Evolutionary conservation across 2,329 filamentous ascomycete genomes (phyloP), one percentile per base, ranked within the genome.

Genomic region (Exophiala sp.): DNA sequence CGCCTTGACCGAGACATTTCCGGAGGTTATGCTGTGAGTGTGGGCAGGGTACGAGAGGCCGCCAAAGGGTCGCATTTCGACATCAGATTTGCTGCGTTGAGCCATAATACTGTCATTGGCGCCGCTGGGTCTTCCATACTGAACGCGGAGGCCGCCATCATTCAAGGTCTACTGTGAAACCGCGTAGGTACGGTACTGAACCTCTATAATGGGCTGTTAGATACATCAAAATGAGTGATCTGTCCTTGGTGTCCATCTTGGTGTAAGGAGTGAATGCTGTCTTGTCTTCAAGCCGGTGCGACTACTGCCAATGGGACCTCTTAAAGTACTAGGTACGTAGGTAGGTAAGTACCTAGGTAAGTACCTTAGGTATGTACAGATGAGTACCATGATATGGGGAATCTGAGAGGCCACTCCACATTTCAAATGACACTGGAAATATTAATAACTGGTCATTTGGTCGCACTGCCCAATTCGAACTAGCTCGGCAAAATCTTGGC

Each of bases 71-170:
- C 87, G 16, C 85, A 95, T 58, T 96, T 96, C 63, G 93, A 97
- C 65, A 79, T 97, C 66, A 90, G 94, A 68, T 97, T 97, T 69
- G 90, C 93, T 55, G 88, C 89, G 19, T 73, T 97, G 60, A 95
- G 88, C 65, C 93, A 97, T 64, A 87, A 87, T 64, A 86, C 91
- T 55, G 86, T 98, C 48, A 91, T 98, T 66, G 91, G 91, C 58
- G 93, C 93, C 24, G 90, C 91, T n/a, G 93, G 93, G 9, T 94
- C 88, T 1, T 95, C 88, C 24, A 95, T 97, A 70, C 70, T 97
- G 61, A 97, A 97, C 64, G 89, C 90, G 22, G 91, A 96, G 69
- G 88, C 89, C 22, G 88, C 89, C 19, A 83, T 95, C 9, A 79
- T 96, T 58, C 94, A 95, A 74, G 91, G 90, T 3, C 88, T 84